These are phyloP conservation scores for Halocafeteria seosinensis DNA, from an alignment of 108 stramenopile genomes.

Conservation along the genomic window DNA sequence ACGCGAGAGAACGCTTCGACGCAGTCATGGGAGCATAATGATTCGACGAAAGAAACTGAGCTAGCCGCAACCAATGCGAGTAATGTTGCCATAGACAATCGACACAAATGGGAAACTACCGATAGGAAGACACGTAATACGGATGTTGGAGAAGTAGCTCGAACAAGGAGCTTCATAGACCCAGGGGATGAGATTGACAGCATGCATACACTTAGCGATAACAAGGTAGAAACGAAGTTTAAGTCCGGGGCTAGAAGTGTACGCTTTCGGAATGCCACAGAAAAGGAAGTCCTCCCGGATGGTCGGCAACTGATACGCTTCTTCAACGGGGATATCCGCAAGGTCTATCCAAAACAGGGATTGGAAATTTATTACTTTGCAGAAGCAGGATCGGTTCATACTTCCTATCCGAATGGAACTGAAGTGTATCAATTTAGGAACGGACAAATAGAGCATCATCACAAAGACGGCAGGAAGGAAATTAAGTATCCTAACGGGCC, in stretches of 20 bases:
- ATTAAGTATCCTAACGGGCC: constrained; percentile 32
- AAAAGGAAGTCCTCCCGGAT: constrained; percentile 37
- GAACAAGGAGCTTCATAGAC: background rate
- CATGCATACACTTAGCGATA: background rate
- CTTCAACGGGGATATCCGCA: constrained; percentile 58
- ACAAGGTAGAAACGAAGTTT: background rate
- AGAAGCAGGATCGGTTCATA: constrained; percentile 34
- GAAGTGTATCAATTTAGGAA: constrained; percentile 32
- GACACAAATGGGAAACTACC: too few relatives aligned
- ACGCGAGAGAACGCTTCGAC: too few relatives aligned
- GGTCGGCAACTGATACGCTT: constrained; percentile 45
- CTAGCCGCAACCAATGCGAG: too few relatives aligned
- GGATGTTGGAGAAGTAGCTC: too few relatives aligned
- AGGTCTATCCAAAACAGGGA: constrained; percentile 14
- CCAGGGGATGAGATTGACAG: background rate
- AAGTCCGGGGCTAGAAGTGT: background rate
- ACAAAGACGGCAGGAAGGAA: constrained; percentile 9
- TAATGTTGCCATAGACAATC: too few relatives aligned
- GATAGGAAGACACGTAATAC: too few relatives aligned
- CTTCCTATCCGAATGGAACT: constrained; percentile 15
- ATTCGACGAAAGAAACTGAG: too few relatives aligned
- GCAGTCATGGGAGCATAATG: too few relatives aligned
- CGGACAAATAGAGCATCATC: constrained; percentile 26
- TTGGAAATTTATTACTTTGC: constrained; percentile 51
- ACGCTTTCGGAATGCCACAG: constrained; percentile 35